phyloP scores from a whole-genome alignment of 345 rosid species.

The Ailanthus altissimus region DNA sequence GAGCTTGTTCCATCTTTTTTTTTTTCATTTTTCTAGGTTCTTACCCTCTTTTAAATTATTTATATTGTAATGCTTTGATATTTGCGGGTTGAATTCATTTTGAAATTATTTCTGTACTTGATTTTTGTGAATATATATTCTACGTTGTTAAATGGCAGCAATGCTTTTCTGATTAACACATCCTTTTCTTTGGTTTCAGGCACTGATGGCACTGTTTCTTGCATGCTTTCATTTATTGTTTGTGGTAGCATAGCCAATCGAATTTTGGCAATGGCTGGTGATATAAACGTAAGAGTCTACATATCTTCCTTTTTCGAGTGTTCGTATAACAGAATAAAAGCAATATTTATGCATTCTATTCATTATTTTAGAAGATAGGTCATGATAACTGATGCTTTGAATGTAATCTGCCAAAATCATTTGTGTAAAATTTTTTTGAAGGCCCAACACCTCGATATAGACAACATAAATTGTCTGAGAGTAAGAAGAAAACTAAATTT shows the following conservation, averaged over 20 bases:
- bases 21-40: too few relatives aligned
- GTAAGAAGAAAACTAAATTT: neutral
- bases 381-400: neutral
- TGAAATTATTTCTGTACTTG: too few relatives aligned
- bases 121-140: too few relatives aligned
- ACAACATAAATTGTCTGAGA: neutral
- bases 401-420: neutral
- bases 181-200: slow-evolving; percentile 51
- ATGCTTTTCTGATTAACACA: slow-evolving; percentile 15
- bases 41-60: too few relatives aligned
- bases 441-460: neutral
- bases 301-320: neutral
- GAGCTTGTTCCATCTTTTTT: too few relatives aligned
- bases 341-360: neutral
- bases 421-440: neutral
- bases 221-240: slow-evolving; percentile 89
- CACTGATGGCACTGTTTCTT: slow-evolving; percentile 88
- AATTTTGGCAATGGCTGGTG: slow-evolving; percentile 60
- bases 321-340: neutral
- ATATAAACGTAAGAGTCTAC: slow-evolving; percentile 61
- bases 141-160: too few relatives aligned
- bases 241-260: slow-evolving; percentile 80
- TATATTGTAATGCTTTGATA: too few relatives aligned
- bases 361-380: neutral
- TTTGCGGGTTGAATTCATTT: too few relatives aligned